phyloP scores from a whole-genome alignment of 1,284 basidiomycete genomes.

The Abortiporus biennis region DNA sequence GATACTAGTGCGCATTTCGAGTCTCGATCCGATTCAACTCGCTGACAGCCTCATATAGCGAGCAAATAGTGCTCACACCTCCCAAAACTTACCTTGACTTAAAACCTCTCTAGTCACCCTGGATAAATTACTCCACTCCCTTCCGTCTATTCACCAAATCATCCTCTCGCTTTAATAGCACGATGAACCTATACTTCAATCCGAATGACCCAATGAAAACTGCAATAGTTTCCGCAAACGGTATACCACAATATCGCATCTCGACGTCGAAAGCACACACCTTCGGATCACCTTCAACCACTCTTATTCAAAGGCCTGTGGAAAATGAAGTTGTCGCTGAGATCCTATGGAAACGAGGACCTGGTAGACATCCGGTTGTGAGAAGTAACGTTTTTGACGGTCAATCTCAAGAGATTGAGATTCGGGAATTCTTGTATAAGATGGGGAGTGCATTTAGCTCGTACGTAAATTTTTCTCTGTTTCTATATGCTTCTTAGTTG shows the following conservation, averaged over 20 bases:
- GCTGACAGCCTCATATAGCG: too few relatives aligned
- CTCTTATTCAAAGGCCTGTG: constrained; percentile 31
- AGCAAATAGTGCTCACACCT: too few relatives aligned
- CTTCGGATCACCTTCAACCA: constrained; percentile 23
- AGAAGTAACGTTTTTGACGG: constrained; percentile 34
- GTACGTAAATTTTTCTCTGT: constrained; percentile 31
- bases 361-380: constrained; percentile 39
- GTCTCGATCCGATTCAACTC: too few relatives aligned
- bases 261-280: constrained; percentile 30
- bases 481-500: too few relatives aligned
- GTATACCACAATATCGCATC: constrained; percentile 41
- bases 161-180: too few relatives aligned
- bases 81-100: too few relatives aligned
- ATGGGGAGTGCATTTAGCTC: constrained; percentile 32
- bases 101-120: too few relatives aligned
- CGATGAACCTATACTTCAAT: constrained; percentile 44
- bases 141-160: too few relatives aligned
- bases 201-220: constrained; percentile 44
- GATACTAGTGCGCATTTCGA: too few relatives aligned
- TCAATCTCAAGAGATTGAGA: constrained; percentile 27
- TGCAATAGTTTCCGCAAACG: constrained; percentile 41
- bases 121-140: too few relatives aligned
- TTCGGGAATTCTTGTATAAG: constrained; percentile 40
- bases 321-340: constrained; percentile 39
- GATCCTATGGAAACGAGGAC: constrained; percentile 39